A percentile compares a stretch with the other conserved stretches of the same genome.
phyloP scores from a whole-genome alignment of 2,329 filamentous ascomycete species.

The Clathrospora elynae region DNA sequence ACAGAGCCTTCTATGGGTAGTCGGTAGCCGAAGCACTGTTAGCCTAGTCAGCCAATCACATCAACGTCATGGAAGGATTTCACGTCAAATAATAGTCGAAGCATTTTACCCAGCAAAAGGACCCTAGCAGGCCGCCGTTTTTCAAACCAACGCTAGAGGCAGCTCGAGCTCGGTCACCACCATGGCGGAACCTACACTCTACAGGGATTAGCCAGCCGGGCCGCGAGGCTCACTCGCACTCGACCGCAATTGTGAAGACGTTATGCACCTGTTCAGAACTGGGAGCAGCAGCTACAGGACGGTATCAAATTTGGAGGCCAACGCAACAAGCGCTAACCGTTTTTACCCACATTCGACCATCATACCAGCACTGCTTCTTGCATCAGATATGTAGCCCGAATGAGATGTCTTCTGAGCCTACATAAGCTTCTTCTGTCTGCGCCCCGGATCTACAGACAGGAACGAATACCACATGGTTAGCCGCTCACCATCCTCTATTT shows the following conservation, averaged over 20 bases:
- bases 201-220: slow-evolving; percentile 36
- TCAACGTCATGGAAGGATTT: slow-evolving; percentile 23
- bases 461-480: slow-evolving; percentile 17
- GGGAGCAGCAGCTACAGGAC: slow-evolving; percentile 29
- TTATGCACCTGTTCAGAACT: slow-evolving; percentile 42
- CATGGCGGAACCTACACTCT: slow-evolving; percentile 33
- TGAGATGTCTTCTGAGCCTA: slow-evolving; percentile 32
- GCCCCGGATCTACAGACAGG: slow-evolving; percentile 35
- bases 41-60: slow-evolving; percentile 18
- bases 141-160: slow-evolving; percentile 33
- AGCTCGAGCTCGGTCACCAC: slow-evolving; percentile 38
- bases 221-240: slow-evolving; percentile 44
- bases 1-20: slow-evolving; percentile 19
- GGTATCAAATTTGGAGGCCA: slow-evolving; percentile 33
- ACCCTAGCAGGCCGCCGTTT: slow-evolving; percentile 34
- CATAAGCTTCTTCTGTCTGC: slow-evolving; percentile 35
- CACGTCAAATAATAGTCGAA: slow-evolving; percentile 18
- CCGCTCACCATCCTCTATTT: slow-evolving; percentile 20
- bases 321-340: slow-evolving; percentile 33
- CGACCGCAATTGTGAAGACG: slow-evolving; percentile 43
- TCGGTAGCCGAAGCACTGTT: slow-evolving; percentile 20
- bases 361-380: slow-evolving; percentile 24
- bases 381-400: slow-evolving; percentile 21
- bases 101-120: slow-evolving; percentile 29
- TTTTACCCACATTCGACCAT: slow-evolving; percentile 23